A percentile compares a stretch with the other conserved stretches of the same genome.
phyloP scores from a whole-genome alignment of 2,329 filamentous ascomycete genomes.

The Epicoccum nigrum region DNA sequence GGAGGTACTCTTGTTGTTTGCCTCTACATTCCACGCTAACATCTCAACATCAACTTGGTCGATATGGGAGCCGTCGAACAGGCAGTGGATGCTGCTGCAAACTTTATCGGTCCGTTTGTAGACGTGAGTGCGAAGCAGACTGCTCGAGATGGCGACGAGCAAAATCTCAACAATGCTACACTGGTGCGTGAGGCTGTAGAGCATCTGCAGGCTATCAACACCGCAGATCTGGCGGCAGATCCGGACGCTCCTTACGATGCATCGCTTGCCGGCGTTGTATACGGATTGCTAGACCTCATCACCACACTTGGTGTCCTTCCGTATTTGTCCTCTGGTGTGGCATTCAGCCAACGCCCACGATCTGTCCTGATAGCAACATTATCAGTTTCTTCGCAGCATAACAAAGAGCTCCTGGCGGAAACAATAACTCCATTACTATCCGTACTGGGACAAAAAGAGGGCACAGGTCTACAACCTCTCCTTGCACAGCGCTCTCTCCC shows the following conservation, averaged over 20 bases:
- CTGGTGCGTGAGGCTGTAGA: conserved; percentile 38
- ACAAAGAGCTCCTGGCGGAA: conserved; percentile 22
- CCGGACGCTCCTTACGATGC: conserved; percentile 48
- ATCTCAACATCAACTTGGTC: neutral
- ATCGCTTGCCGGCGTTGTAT: conserved; percentile 46
- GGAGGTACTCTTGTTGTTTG: neutral
- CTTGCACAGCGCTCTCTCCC: conserved; percentile 42
- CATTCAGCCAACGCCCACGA: conserved; percentile 41
- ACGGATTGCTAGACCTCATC: conserved; percentile 47
- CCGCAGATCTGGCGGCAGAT: conserved; percentile 38
- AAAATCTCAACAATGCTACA: conserved; percentile 10
- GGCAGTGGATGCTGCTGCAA: conserved; percentile 41
- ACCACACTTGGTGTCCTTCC: conserved; percentile 44
- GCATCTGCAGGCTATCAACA: conserved; percentile 43
- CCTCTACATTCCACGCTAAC: neutral
- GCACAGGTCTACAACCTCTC: conserved; percentile 45
- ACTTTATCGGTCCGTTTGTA: conserved; percentile 41
- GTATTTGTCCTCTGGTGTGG: conserved; percentile 41
- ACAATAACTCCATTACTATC: conserved; percentile 27
- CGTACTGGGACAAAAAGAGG: conserved; percentile 33
- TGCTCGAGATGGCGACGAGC: conserved; percentile 13
- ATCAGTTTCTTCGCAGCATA: conserved; percentile 12
- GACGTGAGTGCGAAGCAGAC: conserved; percentile 20
- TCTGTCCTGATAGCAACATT: conserved; percentile 37
- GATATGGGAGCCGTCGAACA: conserved; percentile 41